Evolutionary conservation across 1,284 basidiomycete species (phyloP).

Genomic region (Rhizopogon parksii): DNA sequence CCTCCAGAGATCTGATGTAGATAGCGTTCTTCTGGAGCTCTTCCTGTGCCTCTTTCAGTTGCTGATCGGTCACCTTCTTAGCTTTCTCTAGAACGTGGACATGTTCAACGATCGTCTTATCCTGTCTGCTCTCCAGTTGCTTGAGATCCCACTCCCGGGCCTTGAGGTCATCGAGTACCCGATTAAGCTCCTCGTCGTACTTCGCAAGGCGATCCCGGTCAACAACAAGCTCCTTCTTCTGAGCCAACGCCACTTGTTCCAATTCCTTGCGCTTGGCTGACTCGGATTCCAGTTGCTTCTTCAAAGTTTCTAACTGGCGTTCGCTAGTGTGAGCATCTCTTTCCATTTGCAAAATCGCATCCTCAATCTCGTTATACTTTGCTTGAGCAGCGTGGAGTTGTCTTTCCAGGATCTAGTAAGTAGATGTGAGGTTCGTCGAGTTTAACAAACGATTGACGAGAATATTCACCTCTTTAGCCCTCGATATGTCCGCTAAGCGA

Average conservation of each 20-base stretch:
- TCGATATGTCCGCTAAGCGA: constrained; percentile 54
- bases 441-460: not conserved
- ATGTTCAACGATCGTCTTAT: constrained; percentile 98
- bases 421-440: not conserved
- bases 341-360: constrained; percentile 77
- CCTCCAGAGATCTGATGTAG: constrained; percentile 78
- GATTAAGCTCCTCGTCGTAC: constrained; percentile 77
- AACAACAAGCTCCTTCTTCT: constrained; percentile 63
- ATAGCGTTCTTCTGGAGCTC: constrained; percentile 69
- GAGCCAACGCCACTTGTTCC: constrained; percentile 58
- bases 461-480: constrained; percentile 63
- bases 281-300: constrained; percentile 67
- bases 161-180: constrained; percentile 74
- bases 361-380: constrained; percentile 83
- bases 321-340: constrained; percentile 72
- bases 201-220: constrained; percentile 68
- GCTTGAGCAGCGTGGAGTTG: constrained; percentile 67
- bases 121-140: constrained; percentile 80
- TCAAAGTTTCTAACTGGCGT: constrained; percentile 62
- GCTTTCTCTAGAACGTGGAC: constrained; percentile 97
- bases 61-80: constrained; percentile 91
- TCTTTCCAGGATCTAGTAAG: constrained; percentile 61
- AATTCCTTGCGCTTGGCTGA: constrained; percentile 64
- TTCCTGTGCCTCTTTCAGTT: constrained; percentile 75
- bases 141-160: constrained; percentile 81